These are phyloP conservation scores for Starmerella vitae DNA, from an alignment of 805 yeast genomes.

Conservation along the genomic window DNA sequence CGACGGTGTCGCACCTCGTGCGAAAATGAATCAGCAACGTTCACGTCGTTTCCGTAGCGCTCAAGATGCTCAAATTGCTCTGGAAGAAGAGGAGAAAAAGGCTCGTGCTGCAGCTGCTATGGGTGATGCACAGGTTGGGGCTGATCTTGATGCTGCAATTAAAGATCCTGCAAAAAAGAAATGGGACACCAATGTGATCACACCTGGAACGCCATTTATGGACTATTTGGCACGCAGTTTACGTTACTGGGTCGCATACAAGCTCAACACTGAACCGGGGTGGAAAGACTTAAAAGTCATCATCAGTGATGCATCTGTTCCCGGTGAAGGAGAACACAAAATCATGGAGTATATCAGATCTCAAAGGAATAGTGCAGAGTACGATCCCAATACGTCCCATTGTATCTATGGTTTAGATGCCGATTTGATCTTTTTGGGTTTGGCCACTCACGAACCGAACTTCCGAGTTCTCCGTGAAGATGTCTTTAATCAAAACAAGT, in stretches of 20 bases:
- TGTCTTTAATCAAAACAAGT: slow-evolving; percentile 70
- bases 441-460: slow-evolving; percentile 97
- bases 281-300: slow-evolving; percentile 85
- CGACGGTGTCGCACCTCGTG: slow-evolving; percentile 98
- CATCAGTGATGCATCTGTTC: slow-evolving; percentile 89
- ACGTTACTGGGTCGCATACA: slow-evolving; percentile 85
- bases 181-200: slow-evolving; percentile 94
- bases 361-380: slow-evolving; percentile 73
- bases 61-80: slow-evolving; percentile 68
- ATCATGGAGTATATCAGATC: slow-evolving; percentile 90
- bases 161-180: slow-evolving; percentile 59
- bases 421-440: slow-evolving; percentile 85
- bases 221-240: slow-evolving; percentile 68
- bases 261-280: slow-evolving; percentile 77
- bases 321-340: slow-evolving; percentile 99
- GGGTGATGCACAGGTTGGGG: slow-evolving; percentile 59
- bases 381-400: slow-evolving; percentile 88
- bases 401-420: slow-evolving; percentile 97
- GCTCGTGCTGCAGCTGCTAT: slow-evolving; percentile 35
- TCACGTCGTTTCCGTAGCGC: slow-evolving; percentile 88
- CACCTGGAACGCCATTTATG: slow-evolving; percentile 99
- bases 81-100: slow-evolving; percentile 35
- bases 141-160: slow-evolving; percentile 57
- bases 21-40: slow-evolving; percentile 94
- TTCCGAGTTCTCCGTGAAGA: slow-evolving; percentile 89